These are phyloP conservation scores for Prillingera fragicola DNA, from an alignment of 1,284 basidiomycete genomes.

Conservation along the genomic window DNA sequence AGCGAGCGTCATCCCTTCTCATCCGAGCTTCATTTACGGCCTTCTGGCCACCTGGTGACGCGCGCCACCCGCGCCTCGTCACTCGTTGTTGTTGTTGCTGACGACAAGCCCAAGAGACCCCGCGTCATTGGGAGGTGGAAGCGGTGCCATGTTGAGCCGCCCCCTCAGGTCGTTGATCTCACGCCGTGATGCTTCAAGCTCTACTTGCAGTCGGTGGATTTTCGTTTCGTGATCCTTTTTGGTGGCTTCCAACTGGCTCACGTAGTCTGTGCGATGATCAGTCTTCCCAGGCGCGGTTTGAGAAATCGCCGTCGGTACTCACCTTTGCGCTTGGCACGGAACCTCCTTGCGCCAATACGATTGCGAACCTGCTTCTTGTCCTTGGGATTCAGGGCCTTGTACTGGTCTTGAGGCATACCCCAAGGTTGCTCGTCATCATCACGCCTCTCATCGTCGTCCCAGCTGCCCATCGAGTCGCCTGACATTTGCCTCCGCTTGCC, in stretches of 20 bases:
- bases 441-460: constrained; percentile 12
- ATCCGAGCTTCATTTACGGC: too few species aligned
- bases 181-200: constrained; percentile 22
- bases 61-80: too few species aligned
- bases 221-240: constrained; percentile 26
- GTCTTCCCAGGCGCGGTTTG: neutral
- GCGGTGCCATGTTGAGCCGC: constrained; percentile 18
- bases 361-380: constrained; percentile 46
- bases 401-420: constrained; percentile 45
- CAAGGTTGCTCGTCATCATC: constrained; percentile 33
- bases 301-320: constrained; percentile 16
- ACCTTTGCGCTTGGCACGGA: constrained; percentile 45
- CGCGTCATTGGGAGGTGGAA: constrained; percentile 9
- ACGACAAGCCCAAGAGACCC: constrained; percentile 2
- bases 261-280: constrained; percentile 15
- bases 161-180: constrained; percentile 34
- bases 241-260: constrained; percentile 9
- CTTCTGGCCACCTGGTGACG: too few species aligned
- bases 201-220: constrained; percentile 15
- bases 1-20: too few species aligned
- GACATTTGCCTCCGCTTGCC: constrained; percentile 10
- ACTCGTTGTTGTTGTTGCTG: neutral
- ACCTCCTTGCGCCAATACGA: constrained; percentile 38
- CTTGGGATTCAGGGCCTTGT: constrained; percentile 37
- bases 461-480: constrained; percentile 8